Percentiles rank a stretch among this genome's conserved stretches.
Evolutionary conservation across 768 basidiomycete species (phyloP).

Genomic region (Kondoa subrosea): DNA sequence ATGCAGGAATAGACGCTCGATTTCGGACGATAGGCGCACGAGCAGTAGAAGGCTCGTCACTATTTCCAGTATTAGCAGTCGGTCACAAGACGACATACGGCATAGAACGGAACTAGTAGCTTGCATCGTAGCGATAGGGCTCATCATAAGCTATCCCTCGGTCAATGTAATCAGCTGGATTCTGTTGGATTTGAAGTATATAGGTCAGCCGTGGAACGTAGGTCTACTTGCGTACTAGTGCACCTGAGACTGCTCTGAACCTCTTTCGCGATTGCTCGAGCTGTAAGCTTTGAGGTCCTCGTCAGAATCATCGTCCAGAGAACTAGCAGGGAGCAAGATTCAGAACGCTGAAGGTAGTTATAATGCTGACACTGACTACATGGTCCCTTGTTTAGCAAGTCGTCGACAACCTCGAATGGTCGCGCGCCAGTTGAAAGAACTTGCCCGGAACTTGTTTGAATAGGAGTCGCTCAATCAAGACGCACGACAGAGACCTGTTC

Average conservation of each 20-base stretch:
- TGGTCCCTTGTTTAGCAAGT: no score
- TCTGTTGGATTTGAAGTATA: not conserved
- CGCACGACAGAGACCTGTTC: no score
- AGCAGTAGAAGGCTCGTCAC: not conserved
- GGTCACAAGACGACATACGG: not conserved
- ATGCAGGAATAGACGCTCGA: not conserved
- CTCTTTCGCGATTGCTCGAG: no score
- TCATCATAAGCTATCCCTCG: not conserved
- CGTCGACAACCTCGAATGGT: no score
- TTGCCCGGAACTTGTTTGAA: no score
- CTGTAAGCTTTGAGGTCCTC: not conserved
- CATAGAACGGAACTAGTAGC: not conserved
- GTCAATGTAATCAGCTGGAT: not conserved
- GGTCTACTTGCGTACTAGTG: no score
- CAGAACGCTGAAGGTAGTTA: not conserved
- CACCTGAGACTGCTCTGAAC: conserved; percentile 4
- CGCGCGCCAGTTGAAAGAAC: no score
- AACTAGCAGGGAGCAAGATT: not conserved
- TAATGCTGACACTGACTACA: not conserved
- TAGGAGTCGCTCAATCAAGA: no score
- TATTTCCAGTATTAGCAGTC: not conserved
- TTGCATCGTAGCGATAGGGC: not conserved
- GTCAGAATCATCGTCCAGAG: not conserved
- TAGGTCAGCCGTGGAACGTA: not conserved
- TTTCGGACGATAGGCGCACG: not conserved